phyloP scores from a whole-genome alignment of 176 grass and related monocot species.

The Rhynchospora breviuscula region DNA sequence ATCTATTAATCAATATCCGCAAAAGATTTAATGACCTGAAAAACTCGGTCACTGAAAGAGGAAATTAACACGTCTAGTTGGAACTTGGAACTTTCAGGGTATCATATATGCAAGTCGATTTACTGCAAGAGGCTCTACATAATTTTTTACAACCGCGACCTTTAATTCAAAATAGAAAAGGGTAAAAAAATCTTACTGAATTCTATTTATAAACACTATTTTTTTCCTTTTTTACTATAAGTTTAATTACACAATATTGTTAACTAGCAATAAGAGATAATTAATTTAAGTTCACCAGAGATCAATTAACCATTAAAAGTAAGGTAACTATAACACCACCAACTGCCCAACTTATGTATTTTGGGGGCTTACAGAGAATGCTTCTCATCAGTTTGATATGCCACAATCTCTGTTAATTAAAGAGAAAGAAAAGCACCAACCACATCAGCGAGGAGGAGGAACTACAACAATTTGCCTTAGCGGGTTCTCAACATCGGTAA shows the following conservation, averaged over 20 bases:
- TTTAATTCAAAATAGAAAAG: neutral
- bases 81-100: no score
- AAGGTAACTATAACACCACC: neutral
- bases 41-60: no score
- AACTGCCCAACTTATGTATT: neutral
- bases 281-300: neutral
- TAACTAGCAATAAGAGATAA: neutral
- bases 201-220: neutral
- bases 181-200: neutral
- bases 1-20: no score
- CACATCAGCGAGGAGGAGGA: neutral
- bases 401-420: neutral
- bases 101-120: neutral
- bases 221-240: neutral
- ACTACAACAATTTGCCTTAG: conserved; percentile 29
- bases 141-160: neutral
- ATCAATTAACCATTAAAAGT: neutral
- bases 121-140: neutral
- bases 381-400: no score
- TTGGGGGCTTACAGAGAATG: no score
- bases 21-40: no score
- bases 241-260: neutral
- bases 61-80: no score
- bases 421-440: neutral
- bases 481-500: conserved; percentile 17